Evolutionary conservation across 139 green algal species (phyloP).

Genomic region (Parachlorella kessleri): DNA sequence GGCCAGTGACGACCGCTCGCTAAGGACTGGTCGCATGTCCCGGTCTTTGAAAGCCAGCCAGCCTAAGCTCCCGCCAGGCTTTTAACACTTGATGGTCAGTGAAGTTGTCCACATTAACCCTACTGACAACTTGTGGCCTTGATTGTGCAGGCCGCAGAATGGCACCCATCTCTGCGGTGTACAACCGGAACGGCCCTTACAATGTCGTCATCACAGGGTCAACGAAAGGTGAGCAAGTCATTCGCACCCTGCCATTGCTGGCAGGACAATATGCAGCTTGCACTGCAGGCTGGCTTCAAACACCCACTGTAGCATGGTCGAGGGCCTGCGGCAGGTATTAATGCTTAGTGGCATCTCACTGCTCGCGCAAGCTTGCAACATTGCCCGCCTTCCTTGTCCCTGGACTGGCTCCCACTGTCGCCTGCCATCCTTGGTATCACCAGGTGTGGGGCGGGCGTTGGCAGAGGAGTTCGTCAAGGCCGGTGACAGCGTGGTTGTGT

Average conservation of each 20-base stretch:
- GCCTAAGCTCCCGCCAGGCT: no score
- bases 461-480: constrained; percentile 73
- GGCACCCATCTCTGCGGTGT: no score
- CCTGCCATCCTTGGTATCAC: no score
- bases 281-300: not conserved
- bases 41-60: no score
- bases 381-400: not conserved
- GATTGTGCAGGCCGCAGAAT: no score
- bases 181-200: constrained; percentile 19
- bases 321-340: not conserved
- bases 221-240: constrained; percentile 49
- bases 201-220: constrained; percentile 60
- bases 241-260: not conserved
- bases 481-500: constrained; percentile 73
- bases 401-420: not conserved
- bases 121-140: no score
- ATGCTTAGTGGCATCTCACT: not conserved
- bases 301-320: not conserved
- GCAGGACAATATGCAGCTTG: not conserved
- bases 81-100: no score
- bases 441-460: constrained; percentile 73
- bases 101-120: no score
- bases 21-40: no score
- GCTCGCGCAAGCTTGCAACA: not conserved
- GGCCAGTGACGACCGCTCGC: no score